These are phyloP conservation scores for Neurospora sublineolata DNA, from an alignment of 495 filamentous ascomycete genomes.

Conservation along the genomic window DNA sequence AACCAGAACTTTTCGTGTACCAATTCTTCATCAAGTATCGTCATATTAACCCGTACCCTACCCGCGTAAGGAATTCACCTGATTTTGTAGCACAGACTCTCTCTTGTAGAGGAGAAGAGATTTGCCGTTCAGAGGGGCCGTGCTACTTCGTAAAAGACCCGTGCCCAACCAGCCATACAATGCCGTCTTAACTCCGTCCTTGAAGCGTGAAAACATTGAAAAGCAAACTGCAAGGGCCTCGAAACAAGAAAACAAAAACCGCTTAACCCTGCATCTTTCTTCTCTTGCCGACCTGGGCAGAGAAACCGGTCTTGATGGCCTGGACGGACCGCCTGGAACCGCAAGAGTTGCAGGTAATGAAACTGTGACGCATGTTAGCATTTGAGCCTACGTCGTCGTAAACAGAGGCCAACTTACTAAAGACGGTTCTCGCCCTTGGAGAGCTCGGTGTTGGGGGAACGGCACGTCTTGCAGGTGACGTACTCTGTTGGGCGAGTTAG, in stretches of 20 bases:
- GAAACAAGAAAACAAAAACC: background rate
- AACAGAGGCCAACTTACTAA: conserved; percentile 23
- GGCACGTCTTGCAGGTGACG: conserved; percentile 96
- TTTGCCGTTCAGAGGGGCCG: background rate
- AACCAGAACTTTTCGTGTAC: background rate
- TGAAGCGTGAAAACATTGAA: conserved; percentile 1
- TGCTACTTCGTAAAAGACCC: conserved; percentile 1
- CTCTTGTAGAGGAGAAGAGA: background rate
- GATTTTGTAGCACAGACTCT: conserved; percentile 1
- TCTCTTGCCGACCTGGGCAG: conserved; percentile 93
- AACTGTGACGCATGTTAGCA: conserved; percentile 15
- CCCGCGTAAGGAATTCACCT: background rate
- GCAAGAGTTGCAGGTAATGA: conserved; percentile 55
- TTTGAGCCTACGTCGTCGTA: conserved; percentile 54
- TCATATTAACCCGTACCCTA: background rate
- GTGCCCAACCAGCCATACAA: conserved; percentile 1
- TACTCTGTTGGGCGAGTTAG: conserved; percentile 55
- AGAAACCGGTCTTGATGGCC: conserved; percentile 99
- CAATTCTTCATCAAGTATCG: background rate
- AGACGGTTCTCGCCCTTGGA: conserved; percentile 98
- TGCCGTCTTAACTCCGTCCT: conserved; percentile 8
- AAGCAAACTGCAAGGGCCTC: conserved; percentile 3
- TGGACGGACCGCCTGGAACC: conserved; percentile 82
- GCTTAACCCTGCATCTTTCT: conserved; percentile 44
- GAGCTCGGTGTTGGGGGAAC: conserved; percentile 86